Percentiles rank a stretch among this genome's conserved stretches.
Conservation (phyloP, 495 filamentous ascomycete species). For the Ascobolus immersus region DNA sequence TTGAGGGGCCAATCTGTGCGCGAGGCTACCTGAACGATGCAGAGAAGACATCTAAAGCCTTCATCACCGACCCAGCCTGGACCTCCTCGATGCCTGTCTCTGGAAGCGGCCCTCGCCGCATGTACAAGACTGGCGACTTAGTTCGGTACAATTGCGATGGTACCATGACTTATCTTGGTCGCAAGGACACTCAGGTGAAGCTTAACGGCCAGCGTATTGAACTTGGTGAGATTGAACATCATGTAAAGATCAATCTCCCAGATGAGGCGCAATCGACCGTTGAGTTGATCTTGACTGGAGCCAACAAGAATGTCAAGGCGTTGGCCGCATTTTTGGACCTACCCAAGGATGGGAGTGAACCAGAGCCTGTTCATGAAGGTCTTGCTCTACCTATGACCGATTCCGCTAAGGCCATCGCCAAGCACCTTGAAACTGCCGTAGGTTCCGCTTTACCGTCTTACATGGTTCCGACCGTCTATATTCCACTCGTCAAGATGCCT, state of each 20-base stretch:
- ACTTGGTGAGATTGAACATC: slow-evolving; percentile 28
- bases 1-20: slow-evolving; percentile 24
- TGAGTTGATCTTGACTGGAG: too few relatives aligned
- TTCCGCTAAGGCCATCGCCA: slow-evolving; percentile 1
- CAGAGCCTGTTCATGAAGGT: slow-evolving; percentile 1
- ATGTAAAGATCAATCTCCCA: too few relatives aligned
- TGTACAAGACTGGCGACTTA: slow-evolving; percentile 22
- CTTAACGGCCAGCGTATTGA: slow-evolving; percentile 21
- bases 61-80: slow-evolving; percentile 21
- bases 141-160: slow-evolving; percentile 20
- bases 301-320: too few relatives aligned
- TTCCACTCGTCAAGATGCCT: slow-evolving; percentile 8
- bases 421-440: not conserved
- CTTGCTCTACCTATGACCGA: not conserved
- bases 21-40: slow-evolving; percentile 22
- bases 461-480: slow-evolving; percentile 11
- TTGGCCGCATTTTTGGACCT: too few relatives aligned
- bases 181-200: slow-evolving; percentile 19
- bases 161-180: slow-evolving; percentile 21
- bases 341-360: too few relatives aligned
- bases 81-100: too few relatives aligned
- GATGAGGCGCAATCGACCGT: too few relatives aligned
- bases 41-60: slow-evolving; percentile 17
- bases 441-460: slow-evolving; percentile 4
- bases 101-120: too few relatives aligned